These are phyloP conservation scores for Zygnema cylindricum DNA, from an alignment of 139 green algal species.

Conservation along the genomic window DNA sequence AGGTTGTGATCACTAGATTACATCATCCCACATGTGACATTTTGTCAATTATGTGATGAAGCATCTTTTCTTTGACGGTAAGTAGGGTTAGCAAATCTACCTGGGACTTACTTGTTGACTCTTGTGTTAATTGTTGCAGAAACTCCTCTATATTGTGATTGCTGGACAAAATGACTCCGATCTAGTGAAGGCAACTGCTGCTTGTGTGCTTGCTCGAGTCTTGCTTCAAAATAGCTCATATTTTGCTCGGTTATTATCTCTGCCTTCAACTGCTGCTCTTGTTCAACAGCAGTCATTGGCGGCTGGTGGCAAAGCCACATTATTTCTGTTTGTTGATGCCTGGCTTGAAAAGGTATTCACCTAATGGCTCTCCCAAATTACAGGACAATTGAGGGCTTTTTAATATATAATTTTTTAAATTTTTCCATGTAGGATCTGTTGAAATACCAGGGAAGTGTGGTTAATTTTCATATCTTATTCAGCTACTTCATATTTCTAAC, in stretches of 20 bases:
- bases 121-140: no score
- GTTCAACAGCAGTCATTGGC: conserved; percentile 47
- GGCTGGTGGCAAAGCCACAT: conserved; percentile 5
- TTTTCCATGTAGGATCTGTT: conserved; percentile 11
- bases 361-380: not conserved
- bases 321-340: conserved; percentile 69
- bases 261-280: not conserved
- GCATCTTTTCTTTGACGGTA: no score
- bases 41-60: no score
- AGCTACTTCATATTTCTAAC: no score
- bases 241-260: conserved; percentile 49
- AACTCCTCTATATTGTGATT: conserved; percentile 54
- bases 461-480: conserved; percentile 29
- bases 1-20: no score
- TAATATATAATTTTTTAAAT: conserved; percentile 18
- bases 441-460: not conserved
- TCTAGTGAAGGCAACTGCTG: conserved; percentile 68
- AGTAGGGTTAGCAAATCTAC: no score
- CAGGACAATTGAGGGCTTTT: not conserved
- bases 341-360: conserved; percentile 70
- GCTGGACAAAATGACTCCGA: conserved; percentile 38
- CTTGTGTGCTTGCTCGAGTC: conserved; percentile 75
- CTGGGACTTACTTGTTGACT: no score
- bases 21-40: no score
- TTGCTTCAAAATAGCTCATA: conserved; percentile 64